A percentile compares a stretch with the other conserved stretches of the same genome.
Conservation (phyloP, 2,329 filamentous ascomycete species). For the Paecilomyces dactylethromorphus region DNA sequence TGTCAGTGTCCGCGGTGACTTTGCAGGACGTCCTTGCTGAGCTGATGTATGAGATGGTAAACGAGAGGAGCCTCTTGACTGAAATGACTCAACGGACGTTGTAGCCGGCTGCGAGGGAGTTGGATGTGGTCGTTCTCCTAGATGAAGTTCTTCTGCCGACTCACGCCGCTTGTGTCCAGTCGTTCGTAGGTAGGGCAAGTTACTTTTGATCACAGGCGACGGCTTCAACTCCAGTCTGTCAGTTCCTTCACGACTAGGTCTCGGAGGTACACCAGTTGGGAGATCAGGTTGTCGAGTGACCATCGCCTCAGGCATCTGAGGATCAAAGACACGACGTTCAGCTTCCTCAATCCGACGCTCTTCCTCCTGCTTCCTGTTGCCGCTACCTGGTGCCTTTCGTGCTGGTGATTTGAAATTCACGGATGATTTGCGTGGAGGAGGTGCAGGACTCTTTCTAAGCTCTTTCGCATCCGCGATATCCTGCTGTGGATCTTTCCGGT, state of each 20-base stretch:
- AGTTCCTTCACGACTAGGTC: slow-evolving; percentile 65
- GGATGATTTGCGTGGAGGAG: slow-evolving; percentile 57
- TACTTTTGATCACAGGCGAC: slow-evolving; percentile 52
- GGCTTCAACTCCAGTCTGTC: slow-evolving; percentile 52
- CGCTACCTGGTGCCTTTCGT: slow-evolving; percentile 29
- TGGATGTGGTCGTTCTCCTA: slow-evolving; percentile 21
- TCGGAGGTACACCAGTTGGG: slow-evolving; percentile 39
- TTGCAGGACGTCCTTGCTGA: slow-evolving; percentile 22
- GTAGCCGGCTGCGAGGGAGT: slow-evolving; percentile 25
- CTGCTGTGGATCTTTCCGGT: slow-evolving; percentile 3
- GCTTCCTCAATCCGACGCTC: slow-evolving; percentile 29
- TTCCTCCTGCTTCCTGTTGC: slow-evolving; percentile 16
- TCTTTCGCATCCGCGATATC: slow-evolving; percentile 1
- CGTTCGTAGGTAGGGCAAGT: slow-evolving; percentile 43
- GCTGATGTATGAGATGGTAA: slow-evolving; percentile 26
- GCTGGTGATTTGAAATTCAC: slow-evolving; percentile 45
- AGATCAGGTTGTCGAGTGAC: slow-evolving; percentile 20
- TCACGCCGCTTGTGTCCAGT: slow-evolving; percentile 45
- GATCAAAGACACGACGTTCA: slow-evolving; percentile 11
- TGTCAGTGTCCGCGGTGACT: slow-evolving; percentile 30
- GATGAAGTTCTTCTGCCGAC: slow-evolving; percentile 40
- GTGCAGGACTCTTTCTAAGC: slow-evolving; percentile 5
- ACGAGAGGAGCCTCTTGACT: slow-evolving; percentile 23
- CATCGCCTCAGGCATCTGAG: slow-evolving; percentile 5
- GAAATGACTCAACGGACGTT: slow-evolving; percentile 33